Conservation (phyloP, 2,329 filamentous ascomycete genomes). For the Dactylellina drechsleri region DNA sequence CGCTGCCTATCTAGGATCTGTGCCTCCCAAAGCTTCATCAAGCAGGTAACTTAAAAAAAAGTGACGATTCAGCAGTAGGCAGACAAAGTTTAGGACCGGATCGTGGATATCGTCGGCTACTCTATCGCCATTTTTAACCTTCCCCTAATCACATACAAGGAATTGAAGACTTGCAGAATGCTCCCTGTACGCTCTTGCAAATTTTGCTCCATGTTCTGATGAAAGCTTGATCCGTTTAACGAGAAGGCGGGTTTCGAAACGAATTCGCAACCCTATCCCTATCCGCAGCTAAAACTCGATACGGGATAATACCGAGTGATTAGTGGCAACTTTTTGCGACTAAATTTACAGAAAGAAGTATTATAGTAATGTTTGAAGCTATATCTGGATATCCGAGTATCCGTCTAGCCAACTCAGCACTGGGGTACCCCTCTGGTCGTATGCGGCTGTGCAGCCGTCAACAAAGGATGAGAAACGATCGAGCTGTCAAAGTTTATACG, state of each 20-base stretch:
- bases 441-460: too few relatives aligned
- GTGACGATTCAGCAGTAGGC: background rate
- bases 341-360: too few relatives aligned
- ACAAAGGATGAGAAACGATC: too few relatives aligned
- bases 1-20: constrained; percentile 24
- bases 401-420: background rate
- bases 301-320: too few relatives aligned
- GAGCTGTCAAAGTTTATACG: too few relatives aligned
- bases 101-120: constrained; percentile 18
- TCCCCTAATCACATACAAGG: background rate
- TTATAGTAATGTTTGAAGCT: too few relatives aligned
- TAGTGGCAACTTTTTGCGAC: too few relatives aligned
- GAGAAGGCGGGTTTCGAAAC: too few relatives aligned
- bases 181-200: background rate
- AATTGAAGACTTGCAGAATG: background rate
- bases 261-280: too few relatives aligned
- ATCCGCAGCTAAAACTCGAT: too few relatives aligned
- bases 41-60: background rate
- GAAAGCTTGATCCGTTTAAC: too few relatives aligned
- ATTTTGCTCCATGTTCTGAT: background rate
- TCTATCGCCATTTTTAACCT: background rate
- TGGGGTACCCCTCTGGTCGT: background rate
- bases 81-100: too few relatives aligned
- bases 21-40: constrained; percentile 6
- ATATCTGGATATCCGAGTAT: background rate